phyloP scores from a whole-genome alignment of 2,329 filamentous ascomycete genomes.

The Nakataea oryzae region DNA sequence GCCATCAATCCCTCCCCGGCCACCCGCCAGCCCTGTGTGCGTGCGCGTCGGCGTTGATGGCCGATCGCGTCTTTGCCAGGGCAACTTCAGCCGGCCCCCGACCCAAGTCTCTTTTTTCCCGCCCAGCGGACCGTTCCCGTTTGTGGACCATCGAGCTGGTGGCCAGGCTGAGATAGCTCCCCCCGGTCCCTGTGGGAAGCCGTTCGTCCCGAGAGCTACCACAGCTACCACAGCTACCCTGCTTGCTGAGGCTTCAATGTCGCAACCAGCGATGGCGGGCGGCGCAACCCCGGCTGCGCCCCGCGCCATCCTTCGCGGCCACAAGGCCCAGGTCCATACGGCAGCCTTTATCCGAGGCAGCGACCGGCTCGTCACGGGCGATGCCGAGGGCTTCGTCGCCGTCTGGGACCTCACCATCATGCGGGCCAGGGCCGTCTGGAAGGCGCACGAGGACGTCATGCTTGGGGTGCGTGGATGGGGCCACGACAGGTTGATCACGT shows the following conservation, averaged over 20 bases:
- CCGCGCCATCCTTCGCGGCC: slow-evolving; percentile 68
- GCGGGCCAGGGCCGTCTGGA: slow-evolving; percentile 76
- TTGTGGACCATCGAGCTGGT: too few species aligned
- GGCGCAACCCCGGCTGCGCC: slow-evolving; percentile 26
- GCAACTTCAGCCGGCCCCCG: background rate
- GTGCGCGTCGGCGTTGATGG: too few species aligned
- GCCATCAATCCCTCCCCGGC: background rate
- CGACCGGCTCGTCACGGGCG: slow-evolving; percentile 69
- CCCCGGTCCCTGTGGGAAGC: too few species aligned
- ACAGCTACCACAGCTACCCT: too few species aligned
- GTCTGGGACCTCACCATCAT: slow-evolving; percentile 79
- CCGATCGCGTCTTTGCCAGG: background rate
- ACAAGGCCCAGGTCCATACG: slow-evolving; percentile 69
- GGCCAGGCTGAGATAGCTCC: too few species aligned
- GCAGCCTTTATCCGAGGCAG: slow-evolving; percentile 65
- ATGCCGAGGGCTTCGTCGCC: slow-evolving; percentile 82
- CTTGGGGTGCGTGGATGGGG: slow-evolving; percentile 66
- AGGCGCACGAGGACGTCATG: slow-evolving; percentile 68
- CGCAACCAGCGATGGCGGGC: background rate
- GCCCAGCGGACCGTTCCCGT: too few species aligned
- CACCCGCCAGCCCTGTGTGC: background rate
- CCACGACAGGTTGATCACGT: slow-evolving; percentile 72
- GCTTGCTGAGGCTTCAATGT: background rate
- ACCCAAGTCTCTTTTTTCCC: too few species aligned
- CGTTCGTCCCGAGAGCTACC: too few species aligned